Conservation (phyloP, 495 filamentous ascomycete species). For the Talaromyces trachyspermus region DNA sequence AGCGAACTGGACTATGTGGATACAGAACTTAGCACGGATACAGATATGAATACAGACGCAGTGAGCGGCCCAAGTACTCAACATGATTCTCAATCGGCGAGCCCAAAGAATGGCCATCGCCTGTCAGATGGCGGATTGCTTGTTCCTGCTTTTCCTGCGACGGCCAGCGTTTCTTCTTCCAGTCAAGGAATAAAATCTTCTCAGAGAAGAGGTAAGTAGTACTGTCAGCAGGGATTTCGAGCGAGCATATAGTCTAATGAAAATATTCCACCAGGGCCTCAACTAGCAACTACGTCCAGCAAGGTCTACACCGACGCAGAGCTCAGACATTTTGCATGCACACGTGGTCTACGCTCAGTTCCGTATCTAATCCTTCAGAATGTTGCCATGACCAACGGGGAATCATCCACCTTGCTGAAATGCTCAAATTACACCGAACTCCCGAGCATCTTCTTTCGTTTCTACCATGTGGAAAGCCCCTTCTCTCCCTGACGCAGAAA, state of each 20-base stretch:
- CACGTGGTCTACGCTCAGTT: conserved; percentile 38
- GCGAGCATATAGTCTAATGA: too few relatives aligned
- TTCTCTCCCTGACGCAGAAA: conserved; percentile 16
- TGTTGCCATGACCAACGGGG: conserved; percentile 26
- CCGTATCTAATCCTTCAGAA: conserved; percentile 36
- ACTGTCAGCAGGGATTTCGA: too few relatives aligned
- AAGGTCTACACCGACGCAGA: conserved; percentile 12
- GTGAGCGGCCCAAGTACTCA: too few relatives aligned
- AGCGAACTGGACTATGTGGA: conserved; percentile 28
- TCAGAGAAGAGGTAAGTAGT: background rate
- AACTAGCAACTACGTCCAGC: background rate
- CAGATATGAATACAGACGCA: conserved; percentile 7
- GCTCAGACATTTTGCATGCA: conserved; percentile 24
- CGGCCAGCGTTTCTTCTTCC: too few relatives aligned
- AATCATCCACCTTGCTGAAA: conserved; percentile 37
- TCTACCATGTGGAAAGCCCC: conserved; percentile 27
- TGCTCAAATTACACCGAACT: conserved; percentile 33
- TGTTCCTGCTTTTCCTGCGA: conserved; percentile 1
- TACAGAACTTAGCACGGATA: conserved; percentile 10
- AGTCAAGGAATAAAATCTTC: too few relatives aligned
- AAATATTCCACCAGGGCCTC: background rate
- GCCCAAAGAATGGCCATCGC: too few relatives aligned
- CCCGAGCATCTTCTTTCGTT: conserved; percentile 32
- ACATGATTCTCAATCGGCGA: too few relatives aligned
- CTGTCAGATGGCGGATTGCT: too few relatives aligned